Evolutionary conservation across 2,329 filamentous ascomycete species (phyloP).

Genomic region (Shiraia sp.): DNA sequence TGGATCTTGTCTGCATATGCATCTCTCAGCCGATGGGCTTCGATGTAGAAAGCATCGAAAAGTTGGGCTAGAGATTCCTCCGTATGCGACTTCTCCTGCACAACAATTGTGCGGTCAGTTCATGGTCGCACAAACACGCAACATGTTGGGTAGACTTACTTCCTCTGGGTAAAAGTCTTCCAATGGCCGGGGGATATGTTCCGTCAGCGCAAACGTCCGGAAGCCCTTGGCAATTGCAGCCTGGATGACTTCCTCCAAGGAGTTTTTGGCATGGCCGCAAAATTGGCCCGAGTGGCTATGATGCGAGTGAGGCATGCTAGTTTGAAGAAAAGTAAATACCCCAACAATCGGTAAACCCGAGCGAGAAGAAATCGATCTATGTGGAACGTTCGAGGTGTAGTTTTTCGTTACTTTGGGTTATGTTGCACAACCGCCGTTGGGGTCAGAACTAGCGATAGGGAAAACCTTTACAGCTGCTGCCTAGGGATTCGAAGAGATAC

Average conservation of each 20-base stretch:
- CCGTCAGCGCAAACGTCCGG: constrained; percentile 83
- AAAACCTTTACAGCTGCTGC: too few species aligned
- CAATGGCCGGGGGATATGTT: constrained; percentile 87
- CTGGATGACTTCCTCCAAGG: constrained; percentile 80
- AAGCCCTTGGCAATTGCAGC: constrained; percentile 78
- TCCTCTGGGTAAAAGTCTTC: constrained; percentile 93
- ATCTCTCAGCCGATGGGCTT: constrained; percentile 72
- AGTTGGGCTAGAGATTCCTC: constrained; percentile 46
- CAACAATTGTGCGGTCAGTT: constrained; percentile 10
- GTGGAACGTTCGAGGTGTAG: too few species aligned
- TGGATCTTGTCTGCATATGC: constrained; percentile 73
- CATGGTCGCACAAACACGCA: not conserved
- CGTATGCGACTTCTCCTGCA: constrained; percentile 28
- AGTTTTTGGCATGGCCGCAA: constrained; percentile 82
- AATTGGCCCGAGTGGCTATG: constrained; percentile 98
- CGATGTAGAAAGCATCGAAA: constrained; percentile 73
- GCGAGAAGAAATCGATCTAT: too few species aligned
- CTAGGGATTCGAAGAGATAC: too few species aligned
- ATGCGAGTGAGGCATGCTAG: constrained; percentile 88
- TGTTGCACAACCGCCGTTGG: too few species aligned
- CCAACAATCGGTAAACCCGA: too few species aligned
- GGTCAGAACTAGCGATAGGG: too few species aligned
- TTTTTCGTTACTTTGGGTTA: too few species aligned
- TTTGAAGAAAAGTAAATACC: not conserved
- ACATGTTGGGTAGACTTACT: constrained; percentile 47